These are phyloP conservation scores for Biscutella laevigata DNA, from an alignment of 441 rosid species.

Conservation along the genomic window DNA sequence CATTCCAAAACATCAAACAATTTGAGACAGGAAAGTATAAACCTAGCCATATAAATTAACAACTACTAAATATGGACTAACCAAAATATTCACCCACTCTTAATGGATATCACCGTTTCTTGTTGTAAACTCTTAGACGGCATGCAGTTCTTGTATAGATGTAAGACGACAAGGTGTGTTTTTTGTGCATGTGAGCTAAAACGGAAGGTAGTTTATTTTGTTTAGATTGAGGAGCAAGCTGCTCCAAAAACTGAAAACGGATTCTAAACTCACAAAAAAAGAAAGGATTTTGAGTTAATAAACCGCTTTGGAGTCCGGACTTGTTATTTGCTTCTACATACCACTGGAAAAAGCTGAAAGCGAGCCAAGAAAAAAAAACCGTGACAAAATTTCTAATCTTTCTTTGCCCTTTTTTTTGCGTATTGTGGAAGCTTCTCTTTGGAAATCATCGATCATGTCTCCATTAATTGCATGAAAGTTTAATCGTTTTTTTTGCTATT, in stretches of 20 bases:
- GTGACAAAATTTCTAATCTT: background rate
- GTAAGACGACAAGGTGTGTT: background rate
- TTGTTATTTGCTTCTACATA: background rate
- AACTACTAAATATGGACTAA: background rate
- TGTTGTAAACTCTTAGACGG: background rate
- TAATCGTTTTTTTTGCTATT: background rate
- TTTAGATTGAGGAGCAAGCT: background rate
- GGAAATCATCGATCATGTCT: background rate
- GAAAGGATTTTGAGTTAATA: slow-evolving; percentile 18
- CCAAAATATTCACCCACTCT: background rate
- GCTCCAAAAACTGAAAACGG: slow-evolving; percentile 8
- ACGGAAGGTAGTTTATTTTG: background rate
- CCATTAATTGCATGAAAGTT: background rate
- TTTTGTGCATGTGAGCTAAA: background rate
- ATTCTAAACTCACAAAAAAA: slow-evolving; percentile 5
- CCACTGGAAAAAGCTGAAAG: slow-evolving; percentile 14
- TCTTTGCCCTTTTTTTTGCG: background rate
- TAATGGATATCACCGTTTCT: no score
- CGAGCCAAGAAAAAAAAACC: slow-evolving; percentile 15
- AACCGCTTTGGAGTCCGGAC: slow-evolving; percentile 23
- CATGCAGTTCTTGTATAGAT: background rate
- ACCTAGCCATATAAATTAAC: background rate
- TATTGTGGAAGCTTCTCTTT: slow-evolving; percentile 1
- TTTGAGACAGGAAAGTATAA: no score
- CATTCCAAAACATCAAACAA: no score